These are phyloP conservation scores for Leishmania guyanensis DNA, from an alignment of 208 protist genomes.

Conservation along the genomic window DNA sequence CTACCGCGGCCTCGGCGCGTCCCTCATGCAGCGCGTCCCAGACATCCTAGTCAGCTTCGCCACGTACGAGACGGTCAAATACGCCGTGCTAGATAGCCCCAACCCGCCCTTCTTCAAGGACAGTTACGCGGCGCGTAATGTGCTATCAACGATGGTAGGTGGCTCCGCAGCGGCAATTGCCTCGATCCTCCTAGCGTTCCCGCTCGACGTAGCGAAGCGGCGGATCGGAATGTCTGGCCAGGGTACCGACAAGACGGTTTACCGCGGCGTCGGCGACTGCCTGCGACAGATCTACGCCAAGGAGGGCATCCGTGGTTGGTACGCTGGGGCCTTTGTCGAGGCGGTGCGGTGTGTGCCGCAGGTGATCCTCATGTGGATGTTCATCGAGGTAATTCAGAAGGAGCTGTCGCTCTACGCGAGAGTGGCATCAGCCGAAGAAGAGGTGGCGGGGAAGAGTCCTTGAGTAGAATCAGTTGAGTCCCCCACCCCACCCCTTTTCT, in stretches of 20 bases:
- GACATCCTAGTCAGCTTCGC: slow-evolving; percentile 89
- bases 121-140: slow-evolving; percentile 39
- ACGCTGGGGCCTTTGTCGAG: slow-evolving; percentile 73
- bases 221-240: slow-evolving; percentile 87
- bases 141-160: slow-evolving; percentile 69
- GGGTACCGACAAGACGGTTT: slow-evolving; percentile 60
- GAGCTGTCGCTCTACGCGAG: slow-evolving; percentile 35
- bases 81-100: slow-evolving; percentile 58
- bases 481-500: neutral
- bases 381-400: slow-evolving; percentile 82
- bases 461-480: neutral
- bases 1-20: slow-evolving; percentile 84
- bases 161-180: slow-evolving; percentile 68
- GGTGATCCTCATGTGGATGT: slow-evolving; percentile 91
- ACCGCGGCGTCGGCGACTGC: slow-evolving; percentile 74
- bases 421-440: neutral
- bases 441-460: neutral
- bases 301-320: slow-evolving; percentile 81
- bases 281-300: slow-evolving; percentile 58
- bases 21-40: slow-evolving; percentile 84
- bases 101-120: slow-evolving; percentile 50
- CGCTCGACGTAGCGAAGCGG: slow-evolving; percentile 88
- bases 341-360: slow-evolving; percentile 86
- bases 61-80: slow-evolving; percentile 90
- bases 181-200: slow-evolving; percentile 76